Conservation (phyloP, 2,329 filamentous ascomycete species). For the Neurospora sp. region DNA sequence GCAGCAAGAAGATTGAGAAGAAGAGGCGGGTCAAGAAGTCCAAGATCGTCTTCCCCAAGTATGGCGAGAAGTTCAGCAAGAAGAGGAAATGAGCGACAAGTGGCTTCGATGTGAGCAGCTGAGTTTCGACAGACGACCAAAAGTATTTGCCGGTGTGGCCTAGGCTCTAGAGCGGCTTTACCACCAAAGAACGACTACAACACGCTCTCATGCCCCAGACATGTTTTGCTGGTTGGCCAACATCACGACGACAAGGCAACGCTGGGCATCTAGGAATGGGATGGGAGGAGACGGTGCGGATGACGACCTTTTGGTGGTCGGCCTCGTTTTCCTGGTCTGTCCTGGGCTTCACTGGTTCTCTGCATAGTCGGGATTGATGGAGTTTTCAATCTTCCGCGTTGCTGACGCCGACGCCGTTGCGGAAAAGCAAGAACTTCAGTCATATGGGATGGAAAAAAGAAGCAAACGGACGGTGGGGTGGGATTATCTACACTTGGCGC, state of each 20-base stretch:
- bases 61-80: conserved; percentile 27
- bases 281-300: background rate
- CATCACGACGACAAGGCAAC: background rate
- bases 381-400: background rate
- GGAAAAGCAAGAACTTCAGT: background rate
- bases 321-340: background rate
- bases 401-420: background rate
- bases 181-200: background rate
- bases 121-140: background rate
- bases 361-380: background rate
- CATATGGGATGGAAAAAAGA: background rate
- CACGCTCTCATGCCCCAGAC: background rate
- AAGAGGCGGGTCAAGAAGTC: conserved; percentile 48
- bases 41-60: conserved; percentile 49
- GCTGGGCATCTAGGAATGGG: background rate
- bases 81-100: conserved; percentile 17
- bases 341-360: background rate
- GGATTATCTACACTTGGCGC: background rate
- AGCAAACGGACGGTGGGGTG: background rate
- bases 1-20: conserved; percentile 48
- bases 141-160: background rate
- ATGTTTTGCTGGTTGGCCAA: background rate
- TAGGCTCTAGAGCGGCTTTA: background rate
- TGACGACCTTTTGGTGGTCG: background rate
- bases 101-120: background rate